Percentiles rank a stretch among this genome's conserved stretches.
phyloP scores from a whole-genome alignment of 176 grass and related monocot species.

The Poa annua region DNA sequence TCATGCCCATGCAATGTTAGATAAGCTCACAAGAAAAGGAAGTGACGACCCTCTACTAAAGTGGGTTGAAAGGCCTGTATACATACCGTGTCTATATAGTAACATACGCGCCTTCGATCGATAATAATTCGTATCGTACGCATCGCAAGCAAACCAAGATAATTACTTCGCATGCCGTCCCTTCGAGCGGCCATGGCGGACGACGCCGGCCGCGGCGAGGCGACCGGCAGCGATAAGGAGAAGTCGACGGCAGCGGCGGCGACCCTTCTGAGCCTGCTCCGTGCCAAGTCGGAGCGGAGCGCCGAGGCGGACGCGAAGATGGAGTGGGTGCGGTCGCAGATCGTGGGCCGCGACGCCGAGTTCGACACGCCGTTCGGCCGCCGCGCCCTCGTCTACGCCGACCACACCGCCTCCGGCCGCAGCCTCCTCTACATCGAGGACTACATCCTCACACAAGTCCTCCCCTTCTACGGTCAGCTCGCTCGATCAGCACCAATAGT shows the following conservation, averaged over 20 bases:
- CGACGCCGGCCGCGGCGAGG: not conserved
- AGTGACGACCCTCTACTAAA: no score
- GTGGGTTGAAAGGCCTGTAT: no score
- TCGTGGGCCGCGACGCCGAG: conserved; percentile 51
- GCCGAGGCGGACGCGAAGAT: conserved; percentile 41
- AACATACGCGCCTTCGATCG: not conserved
- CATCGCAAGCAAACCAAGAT: conserved; percentile 1
- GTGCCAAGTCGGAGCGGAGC: conserved; percentile 36
- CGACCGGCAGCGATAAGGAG: not conserved
- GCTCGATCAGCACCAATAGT: not conserved
- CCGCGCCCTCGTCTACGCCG: conserved; percentile 68
- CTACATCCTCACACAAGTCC: conserved; percentile 73
- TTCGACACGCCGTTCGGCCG: conserved; percentile 75
- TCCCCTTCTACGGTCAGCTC: conserved; percentile 75
- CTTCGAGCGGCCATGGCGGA: conserved; percentile 15
- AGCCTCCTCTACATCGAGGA: conserved; percentile 72
- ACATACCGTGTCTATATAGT: not conserved
- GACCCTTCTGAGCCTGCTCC: conserved; percentile 42
- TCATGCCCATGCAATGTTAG: conserved; percentile 26
- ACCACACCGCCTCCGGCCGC: conserved; percentile 79
- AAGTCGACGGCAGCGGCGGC: not conserved
- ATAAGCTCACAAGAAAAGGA: conserved; percentile 28
- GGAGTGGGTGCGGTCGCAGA: conserved; percentile 55
- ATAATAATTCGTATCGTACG: conserved; percentile 11
- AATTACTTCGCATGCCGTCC: conserved; percentile 27